phyloP scores from a whole-genome alignment of 2,329 filamentous ascomycete species.

The Atkinsonella hypoxylon region DNA sequence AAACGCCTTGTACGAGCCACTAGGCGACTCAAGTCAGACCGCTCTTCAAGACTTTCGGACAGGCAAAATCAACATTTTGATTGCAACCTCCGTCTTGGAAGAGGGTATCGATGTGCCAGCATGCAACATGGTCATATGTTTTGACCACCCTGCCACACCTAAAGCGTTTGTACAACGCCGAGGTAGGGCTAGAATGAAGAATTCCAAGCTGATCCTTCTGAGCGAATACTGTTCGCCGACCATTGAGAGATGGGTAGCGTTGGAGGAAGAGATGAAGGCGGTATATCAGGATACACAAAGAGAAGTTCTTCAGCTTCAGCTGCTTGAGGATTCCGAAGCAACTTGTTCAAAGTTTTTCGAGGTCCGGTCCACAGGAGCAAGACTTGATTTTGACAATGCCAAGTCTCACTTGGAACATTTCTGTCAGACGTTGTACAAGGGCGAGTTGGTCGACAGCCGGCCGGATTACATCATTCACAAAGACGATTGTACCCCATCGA shows the following conservation, averaged over 20 bases:
- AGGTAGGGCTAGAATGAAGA: conserved; percentile 37
- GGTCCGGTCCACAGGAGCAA: conserved; percentile 40
- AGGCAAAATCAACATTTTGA: conserved; percentile 42
- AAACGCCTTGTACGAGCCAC: conserved; percentile 28
- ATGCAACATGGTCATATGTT: conserved; percentile 50
- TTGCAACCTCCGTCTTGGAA: conserved; percentile 53
- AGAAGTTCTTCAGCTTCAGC: conserved; percentile 29
- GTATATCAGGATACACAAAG: conserved; percentile 55
- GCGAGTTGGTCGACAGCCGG: conserved; percentile 48
- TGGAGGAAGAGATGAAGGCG: conserved; percentile 63
- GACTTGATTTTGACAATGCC: conserved; percentile 61
- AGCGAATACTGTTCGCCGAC: conserved; percentile 18
- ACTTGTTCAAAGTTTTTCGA: conserved; percentile 17
- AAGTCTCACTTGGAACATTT: conserved; percentile 73
- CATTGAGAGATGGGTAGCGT: conserved; percentile 42
- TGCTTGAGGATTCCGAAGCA: conserved; percentile 32
- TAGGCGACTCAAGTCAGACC: conserved; percentile 19
- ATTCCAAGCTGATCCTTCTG: conserved; percentile 39
- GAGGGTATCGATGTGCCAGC: conserved; percentile 57
- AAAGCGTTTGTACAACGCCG: conserved; percentile 48
- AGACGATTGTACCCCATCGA: conserved; percentile 15
- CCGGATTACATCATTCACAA: conserved; percentile 54
- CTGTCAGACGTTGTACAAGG: conserved; percentile 48
- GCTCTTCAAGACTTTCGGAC: conserved; percentile 36
- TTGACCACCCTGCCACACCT: conserved; percentile 35